phyloP scores from a whole-genome alignment of 1,284 basidiomycete species.

The Veloboletus limbatus region DNA sequence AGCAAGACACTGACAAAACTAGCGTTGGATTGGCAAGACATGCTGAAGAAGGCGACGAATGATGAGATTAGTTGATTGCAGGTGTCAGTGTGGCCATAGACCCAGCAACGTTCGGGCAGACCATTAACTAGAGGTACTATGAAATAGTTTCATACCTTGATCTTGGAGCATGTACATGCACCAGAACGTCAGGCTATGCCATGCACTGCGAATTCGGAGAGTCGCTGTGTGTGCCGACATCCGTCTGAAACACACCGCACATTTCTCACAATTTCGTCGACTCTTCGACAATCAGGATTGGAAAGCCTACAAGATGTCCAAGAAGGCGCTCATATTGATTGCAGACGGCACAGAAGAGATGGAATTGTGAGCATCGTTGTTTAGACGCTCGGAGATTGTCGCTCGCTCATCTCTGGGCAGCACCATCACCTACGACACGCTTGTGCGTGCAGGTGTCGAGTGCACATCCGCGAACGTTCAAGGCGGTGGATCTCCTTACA shows the following conservation, averaged over 20 bases:
- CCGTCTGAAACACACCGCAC: not conserved
- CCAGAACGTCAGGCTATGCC: not conserved
- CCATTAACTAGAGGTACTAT: conserved; percentile 2
- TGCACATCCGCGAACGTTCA: conserved; percentile 65
- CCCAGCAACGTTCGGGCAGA: not conserved
- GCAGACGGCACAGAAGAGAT: conserved; percentile 90
- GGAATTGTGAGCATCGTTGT: conserved; percentile 60
- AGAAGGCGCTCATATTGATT: conserved; percentile 66
- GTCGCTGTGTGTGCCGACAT: not conserved
- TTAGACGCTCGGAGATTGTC: not conserved
- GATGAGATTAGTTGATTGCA: conserved; percentile 38
- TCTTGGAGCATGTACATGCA: conserved; percentile 4
- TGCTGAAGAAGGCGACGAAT: conserved; percentile 56
- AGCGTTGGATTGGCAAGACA: conserved; percentile 77
- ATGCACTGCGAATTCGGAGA: not conserved
- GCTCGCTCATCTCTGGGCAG: conserved; percentile 36
- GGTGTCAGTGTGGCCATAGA: not conserved
- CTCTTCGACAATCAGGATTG: too few relatives aligned
- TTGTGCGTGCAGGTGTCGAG: conserved; percentile 68
- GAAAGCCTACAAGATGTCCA: conserved; percentile 22
- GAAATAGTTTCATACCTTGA: not conserved
- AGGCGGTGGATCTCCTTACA: conserved; percentile 34
- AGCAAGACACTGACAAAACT: conserved; percentile 72
- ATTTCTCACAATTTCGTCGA: not conserved
- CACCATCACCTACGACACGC: conserved; percentile 76